phyloP scores from a whole-genome alignment of 768 basidiomycete species.

The Rickenella mellea region DNA sequence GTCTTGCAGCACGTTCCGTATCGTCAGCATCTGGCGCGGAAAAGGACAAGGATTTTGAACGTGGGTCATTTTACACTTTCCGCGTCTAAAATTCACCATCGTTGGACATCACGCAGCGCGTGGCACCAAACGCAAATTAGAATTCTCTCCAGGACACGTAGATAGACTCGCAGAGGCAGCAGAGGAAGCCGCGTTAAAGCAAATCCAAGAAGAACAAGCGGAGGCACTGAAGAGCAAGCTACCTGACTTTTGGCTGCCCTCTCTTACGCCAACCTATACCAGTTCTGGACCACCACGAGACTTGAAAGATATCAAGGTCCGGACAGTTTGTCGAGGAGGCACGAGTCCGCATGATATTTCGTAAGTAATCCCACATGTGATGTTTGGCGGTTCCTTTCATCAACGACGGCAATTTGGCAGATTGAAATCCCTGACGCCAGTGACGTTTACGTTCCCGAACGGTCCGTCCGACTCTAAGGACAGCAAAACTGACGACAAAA shows the following conservation, averaged over 20 bases:
- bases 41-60: conserved; percentile 11
- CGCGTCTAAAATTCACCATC: too few relatives aligned
- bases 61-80: conserved; percentile 13
- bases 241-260: conserved; percentile 96
- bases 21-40: conserved; percentile 29
- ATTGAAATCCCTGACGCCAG: conserved; percentile 72
- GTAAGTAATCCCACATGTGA: conserved; percentile 33
- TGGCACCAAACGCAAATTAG: conserved; percentile 77
- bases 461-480: conserved; percentile 11
- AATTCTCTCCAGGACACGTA: conserved; percentile 65
- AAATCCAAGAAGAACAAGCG: conserved; percentile 80
- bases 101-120: conserved; percentile 21
- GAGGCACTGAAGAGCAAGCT: conserved; percentile 81
- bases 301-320: conserved; percentile 72
- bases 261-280: conserved; percentile 75
- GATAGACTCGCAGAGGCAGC: conserved; percentile 69
- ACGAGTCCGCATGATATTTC: conserved; percentile 67
- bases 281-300: conserved; percentile 53
- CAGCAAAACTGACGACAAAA: conserved; percentile 29
- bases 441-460: conserved; percentile 56
- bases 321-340: conserved; percentile 82
- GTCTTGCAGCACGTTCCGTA: conserved; percentile 43
- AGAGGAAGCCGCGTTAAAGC: conserved; percentile 75
- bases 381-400: not conserved
- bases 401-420: conserved; percentile 27